Base-by-base conservation (phyloP, 139 green algal genomes). In the Astrephomene gubernaculifera region DNA sequence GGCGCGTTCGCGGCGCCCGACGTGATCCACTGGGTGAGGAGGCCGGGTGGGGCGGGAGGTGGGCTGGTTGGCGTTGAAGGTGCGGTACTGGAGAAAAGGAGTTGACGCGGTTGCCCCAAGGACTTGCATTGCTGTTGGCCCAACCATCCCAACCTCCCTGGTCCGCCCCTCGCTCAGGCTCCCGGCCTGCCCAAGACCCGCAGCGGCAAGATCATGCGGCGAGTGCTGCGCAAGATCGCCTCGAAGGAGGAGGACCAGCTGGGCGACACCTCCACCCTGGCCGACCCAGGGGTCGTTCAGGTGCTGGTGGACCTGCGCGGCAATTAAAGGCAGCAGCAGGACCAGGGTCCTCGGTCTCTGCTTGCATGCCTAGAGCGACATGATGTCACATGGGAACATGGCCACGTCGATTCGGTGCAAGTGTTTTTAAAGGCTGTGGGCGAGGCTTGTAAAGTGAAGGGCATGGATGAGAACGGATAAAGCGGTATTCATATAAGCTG, bases 1-100 rank as follows among this genome's bases (percentile, higher is more conserved):
- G 96, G 97, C 1, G 90, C 97, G 36, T 98, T 99, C 90, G 97
- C 97, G 49, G 92, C 95, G 31, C 97, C 97, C 6, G 97, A 99
- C 79, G 90, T 96, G 63, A 99, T 99, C 82, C 97, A 99, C 88
- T 99, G 95, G 95, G 79, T 85, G 79, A 85, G 79, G 0, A 10
- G 43, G 29, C 3, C 8, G 43, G 39, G 68, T 27, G 19, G 29
- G 93, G 25, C 6, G 41, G 49, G 31, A 2, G 74, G 31, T 39
- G 53, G 33, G 12, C 31, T 33, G 24, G n/a, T n/a, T n/a, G n/a
- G n/a, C n/a, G 27, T 1, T 9, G 21, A 39, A 3, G 38, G 71
- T 2, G n/a, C 31, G 24, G 44, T n/a, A 5, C 3, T 44, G n/a
- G n/a, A n/a, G 71, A 39, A 36, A 35, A 24, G 69, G 43, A 19